Base-by-base conservation (phyloP, 805 yeast species). In the Nakazawaea siamensis region DNA sequence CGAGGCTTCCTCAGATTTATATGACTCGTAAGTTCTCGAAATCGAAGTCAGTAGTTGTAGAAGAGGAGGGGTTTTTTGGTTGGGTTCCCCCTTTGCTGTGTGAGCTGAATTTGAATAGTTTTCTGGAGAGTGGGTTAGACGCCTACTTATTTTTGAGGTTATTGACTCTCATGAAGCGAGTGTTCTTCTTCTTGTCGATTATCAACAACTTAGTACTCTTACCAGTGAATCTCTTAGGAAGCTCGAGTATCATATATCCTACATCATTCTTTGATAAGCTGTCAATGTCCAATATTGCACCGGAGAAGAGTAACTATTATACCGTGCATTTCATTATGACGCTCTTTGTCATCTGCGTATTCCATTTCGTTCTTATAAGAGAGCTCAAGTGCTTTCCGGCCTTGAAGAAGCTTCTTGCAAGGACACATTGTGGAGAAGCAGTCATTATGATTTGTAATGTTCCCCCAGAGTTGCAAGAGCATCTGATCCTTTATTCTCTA, bases 71-170 rank as follows among this genome's bases (percentile, higher is more conserved):
- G n/a, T n/a, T n/a, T n/a, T n/a, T n/a, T n/a, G n/a, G n/a, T n/a
- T n/a, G n/a, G n/a, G n/a, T n/a, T n/a, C n/a, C n/a, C n/a, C n/a
- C n/a, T n/a, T n/a, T n/a, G n/a, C n/a, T n/a, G n/a, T n/a, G n/a
- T n/a, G n/a, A n/a, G n/a, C n/a, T n/a, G n/a, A n/a, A n/a, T n/a
- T n/a, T n/a, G n/a, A 58, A 62, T 7, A 56, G 60, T 19, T 77
- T 73, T 45, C 49, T 64, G 18, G 53, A 60, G 1, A 55, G 69
- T 41, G 94, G 95, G 0, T 50, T 83, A 6, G 95, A 86, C 52
- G 76, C 87, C 0, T 84, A 80, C 50, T 77, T 80, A 48, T 79
- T 83, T 43, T 46, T 84, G 2, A 54, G 95, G 33, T 84, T 70
- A 45, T 48, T 85, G 30, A 52, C 60, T 32, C 56, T 78, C 4